A percentile compares a stretch with the other conserved stretches of the same genome.
Conservation (phyloP, 2,329 filamentous ascomycete genomes). For the Aureobasidium leucospermi region DNA sequence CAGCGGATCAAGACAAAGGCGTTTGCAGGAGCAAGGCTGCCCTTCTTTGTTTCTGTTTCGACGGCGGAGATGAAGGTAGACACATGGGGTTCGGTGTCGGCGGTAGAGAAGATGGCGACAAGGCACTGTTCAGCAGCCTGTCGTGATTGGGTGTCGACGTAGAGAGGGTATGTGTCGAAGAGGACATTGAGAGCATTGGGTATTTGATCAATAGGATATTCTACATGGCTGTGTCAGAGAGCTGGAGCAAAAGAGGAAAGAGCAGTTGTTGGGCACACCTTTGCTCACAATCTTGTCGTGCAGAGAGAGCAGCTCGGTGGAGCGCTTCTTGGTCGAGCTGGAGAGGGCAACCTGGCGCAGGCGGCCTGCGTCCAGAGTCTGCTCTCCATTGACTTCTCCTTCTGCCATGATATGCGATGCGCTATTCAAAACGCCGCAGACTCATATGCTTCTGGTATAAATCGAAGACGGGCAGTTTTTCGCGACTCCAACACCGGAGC, state of each 20-base stretch:
- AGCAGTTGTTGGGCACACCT: constrained; percentile 28
- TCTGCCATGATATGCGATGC: constrained; percentile 14
- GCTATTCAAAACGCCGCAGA: constrained; percentile 8
- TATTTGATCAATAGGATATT: constrained; percentile 18
- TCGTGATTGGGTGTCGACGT: constrained; percentile 77
- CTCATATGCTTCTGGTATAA: neutral
- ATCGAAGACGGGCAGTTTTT: constrained; percentile 3
- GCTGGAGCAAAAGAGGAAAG: neutral
- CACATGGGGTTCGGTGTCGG: constrained; percentile 51
- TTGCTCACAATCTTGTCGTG: constrained; percentile 37
- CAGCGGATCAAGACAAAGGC: constrained; percentile 88
- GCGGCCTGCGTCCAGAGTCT: constrained; percentile 11
- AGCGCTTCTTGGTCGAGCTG: constrained; percentile 43
- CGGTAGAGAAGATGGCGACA: constrained; percentile 54
- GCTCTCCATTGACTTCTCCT: constrained; percentile 19
- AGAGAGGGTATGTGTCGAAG: constrained; percentile 81
- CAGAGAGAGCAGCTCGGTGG: constrained; percentile 36
- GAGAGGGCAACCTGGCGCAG: constrained; percentile 36
- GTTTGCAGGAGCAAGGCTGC: constrained; percentile 67
- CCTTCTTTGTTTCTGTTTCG: constrained; percentile 66
- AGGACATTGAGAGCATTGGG: constrained; percentile 54
- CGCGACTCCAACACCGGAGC: neutral
- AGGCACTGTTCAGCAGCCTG: constrained; percentile 78
- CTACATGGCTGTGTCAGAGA: constrained; percentile 10
- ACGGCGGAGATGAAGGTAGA: constrained; percentile 60